phyloP scores from a whole-genome alignment of 768 basidiomycete species.

The Stropharia rugosoannulata region DNA sequence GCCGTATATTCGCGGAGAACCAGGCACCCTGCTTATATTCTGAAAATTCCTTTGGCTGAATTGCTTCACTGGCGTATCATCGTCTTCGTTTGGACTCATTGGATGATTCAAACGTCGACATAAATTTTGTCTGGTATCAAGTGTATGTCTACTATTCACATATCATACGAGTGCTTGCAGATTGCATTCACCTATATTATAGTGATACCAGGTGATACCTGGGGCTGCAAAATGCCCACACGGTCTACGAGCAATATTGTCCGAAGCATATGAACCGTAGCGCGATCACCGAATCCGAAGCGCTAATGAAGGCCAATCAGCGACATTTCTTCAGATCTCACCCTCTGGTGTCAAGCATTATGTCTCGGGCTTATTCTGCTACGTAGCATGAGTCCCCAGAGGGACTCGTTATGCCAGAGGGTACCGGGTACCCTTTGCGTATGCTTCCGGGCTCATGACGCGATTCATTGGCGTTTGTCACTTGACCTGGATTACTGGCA shows the following conservation, averaged over 20 bases:
- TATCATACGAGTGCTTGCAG: no score
- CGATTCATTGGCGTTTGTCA: slow-evolving; percentile 5
- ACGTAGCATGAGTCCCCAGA: not conserved
- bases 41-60: no score
- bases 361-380: not conserved
- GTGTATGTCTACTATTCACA: no score
- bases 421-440: slow-evolving; percentile 5
- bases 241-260: not conserved
- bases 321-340: no score
- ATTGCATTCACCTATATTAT: no score
- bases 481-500: slow-evolving; percentile 1
- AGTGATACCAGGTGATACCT: not conserved
- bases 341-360: not conserved
- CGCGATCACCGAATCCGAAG: not conserved
- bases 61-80: no score
- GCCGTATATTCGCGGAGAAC: no score
- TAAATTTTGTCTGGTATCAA: no score
- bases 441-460: slow-evolving; percentile 1
- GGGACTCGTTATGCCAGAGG: not conserved
- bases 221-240: not conserved
- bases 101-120: no score
- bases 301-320: not conserved
- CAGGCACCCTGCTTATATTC: no score
- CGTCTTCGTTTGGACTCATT: no score
- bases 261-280: not conserved